Evolutionary conservation across 2,329 filamentous ascomycete genomes (phyloP).

Genomic region (Coniochaeta prunicola): DNA sequence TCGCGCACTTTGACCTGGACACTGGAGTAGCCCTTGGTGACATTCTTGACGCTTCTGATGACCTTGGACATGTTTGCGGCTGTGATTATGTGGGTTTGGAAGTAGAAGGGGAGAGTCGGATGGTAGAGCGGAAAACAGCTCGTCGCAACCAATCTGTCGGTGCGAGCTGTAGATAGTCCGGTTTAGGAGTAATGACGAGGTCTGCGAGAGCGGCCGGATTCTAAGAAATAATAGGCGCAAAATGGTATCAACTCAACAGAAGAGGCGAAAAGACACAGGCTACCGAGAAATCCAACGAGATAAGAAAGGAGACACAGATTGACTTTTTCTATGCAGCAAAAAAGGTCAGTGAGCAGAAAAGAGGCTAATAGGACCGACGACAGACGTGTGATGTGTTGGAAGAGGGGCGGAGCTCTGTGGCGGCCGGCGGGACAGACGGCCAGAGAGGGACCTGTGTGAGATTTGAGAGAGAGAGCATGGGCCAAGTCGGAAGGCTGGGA

Average conservation of each 20-base stretch:
- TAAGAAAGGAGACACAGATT: not conserved
- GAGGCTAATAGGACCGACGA: not conserved
- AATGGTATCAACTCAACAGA: not conserved
- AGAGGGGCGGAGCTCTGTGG: not conserved
- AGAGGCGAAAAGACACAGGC: not conserved
- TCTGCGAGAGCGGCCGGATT: not conserved
- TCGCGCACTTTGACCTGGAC: constrained; percentile 98
- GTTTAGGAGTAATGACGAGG: not conserved
- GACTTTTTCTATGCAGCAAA: not conserved
- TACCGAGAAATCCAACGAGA: not conserved
- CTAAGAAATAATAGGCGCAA: not conserved
- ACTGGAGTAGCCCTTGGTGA: constrained; percentile 95
- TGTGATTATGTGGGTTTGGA: not conserved
- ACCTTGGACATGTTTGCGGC: constrained; percentile 75
- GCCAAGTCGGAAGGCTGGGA: constrained; percentile 1
- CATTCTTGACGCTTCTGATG: constrained; percentile 96
- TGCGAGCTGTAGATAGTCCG: not conserved
- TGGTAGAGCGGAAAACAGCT: not conserved
- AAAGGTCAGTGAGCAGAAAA: not conserved
- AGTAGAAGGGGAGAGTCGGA: not conserved
- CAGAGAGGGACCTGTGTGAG: no score
- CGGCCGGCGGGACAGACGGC: not conserved
- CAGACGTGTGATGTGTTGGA: constrained; percentile 1
- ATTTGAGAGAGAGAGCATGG: not conserved
- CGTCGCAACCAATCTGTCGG: not conserved